phyloP scores from a whole-genome alignment of 2,329 filamentous ascomycete species.

The Teratosphaeria epicoccoides region DNA sequence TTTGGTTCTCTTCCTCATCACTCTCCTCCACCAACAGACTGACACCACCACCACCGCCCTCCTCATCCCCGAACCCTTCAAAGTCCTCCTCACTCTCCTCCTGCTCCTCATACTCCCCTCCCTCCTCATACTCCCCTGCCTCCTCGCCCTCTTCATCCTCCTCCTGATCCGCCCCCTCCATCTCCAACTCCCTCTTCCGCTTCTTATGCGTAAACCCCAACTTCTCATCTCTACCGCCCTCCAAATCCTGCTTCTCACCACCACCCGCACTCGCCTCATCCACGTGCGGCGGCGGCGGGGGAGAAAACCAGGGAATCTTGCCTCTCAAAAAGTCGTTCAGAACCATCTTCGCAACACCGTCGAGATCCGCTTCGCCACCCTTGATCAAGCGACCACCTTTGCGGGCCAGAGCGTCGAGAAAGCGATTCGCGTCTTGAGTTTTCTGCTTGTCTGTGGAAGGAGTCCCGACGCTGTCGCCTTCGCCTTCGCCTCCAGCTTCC shows the following conservation, averaged over 20 bases:
- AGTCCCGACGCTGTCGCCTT: constrained; percentile 6
- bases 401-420: constrained; percentile 75
- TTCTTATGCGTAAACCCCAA: constrained; percentile 73
- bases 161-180: constrained; percentile 22
- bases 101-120: background rate
- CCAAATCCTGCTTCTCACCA: constrained; percentile 25
- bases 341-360: constrained; percentile 93
- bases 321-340: constrained; percentile 92
- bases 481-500: constrained; percentile 1
- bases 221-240: constrained; percentile 61
- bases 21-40: background rate
- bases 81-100: background rate
- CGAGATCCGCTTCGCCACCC: constrained; percentile 88
- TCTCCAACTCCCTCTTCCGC: constrained; percentile 51
- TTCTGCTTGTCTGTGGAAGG: constrained; percentile 16
- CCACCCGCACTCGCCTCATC: constrained; percentile 39
- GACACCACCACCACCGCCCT: background rate
- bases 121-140: background rate
- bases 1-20: background rate
- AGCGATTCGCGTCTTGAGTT: constrained; percentile 58
- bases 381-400: constrained; percentile 80
- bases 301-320: constrained; percentile 92
- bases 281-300: constrained; percentile 50
- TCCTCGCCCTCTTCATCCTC: background rate
- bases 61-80: background rate